Evolutionary conservation across 2,329 filamentous ascomycete species (phyloP).

Genomic region (Pseudogymnoascus sp.): DNA sequence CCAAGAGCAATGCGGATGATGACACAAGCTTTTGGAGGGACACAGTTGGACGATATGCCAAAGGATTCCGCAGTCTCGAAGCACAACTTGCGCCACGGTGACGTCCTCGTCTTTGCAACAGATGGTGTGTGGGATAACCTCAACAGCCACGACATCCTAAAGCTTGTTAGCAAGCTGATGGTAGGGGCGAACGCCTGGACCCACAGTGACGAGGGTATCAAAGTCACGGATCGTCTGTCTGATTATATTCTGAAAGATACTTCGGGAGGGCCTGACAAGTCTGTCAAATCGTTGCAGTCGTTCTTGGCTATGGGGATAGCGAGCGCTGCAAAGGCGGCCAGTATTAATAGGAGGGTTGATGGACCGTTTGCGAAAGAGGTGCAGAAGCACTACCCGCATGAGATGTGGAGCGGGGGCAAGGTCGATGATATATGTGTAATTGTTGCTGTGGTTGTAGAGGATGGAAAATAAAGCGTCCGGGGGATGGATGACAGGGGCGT

Average conservation of each 20-base stretch:
- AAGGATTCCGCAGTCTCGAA: conserved; percentile 74
- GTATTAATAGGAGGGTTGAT: conserved; percentile 71
- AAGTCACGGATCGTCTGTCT: conserved; percentile 53
- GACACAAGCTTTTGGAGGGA: conserved; percentile 75
- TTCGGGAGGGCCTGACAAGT: conserved; percentile 26
- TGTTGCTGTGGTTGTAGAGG: conserved; percentile 68
- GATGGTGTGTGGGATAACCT: conserved; percentile 97
- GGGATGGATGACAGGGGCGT: conserved; percentile 8
- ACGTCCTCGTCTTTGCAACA: conserved; percentile 87
- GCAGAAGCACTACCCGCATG: conserved; percentile 75
- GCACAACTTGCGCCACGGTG: conserved; percentile 75
- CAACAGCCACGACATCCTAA: conserved; percentile 80
- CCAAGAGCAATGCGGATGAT: conserved; percentile 72
- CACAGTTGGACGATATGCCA: conserved; percentile 74
- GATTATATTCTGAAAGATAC: conserved; percentile 43
- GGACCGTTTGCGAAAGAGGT: conserved; percentile 95
- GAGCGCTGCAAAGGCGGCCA: conserved; percentile 75
- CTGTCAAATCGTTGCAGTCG: conserved; percentile 59
- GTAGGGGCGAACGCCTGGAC: conserved; percentile 66
- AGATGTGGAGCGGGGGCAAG: conserved; percentile 87
- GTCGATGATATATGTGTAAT: conserved; percentile 92
- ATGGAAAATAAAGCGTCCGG: conserved; percentile 28
- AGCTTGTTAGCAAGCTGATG: conserved; percentile 73
- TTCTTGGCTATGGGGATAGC: conserved; percentile 73
- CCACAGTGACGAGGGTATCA: conserved; percentile 52